Conservation (phyloP, 805 yeast genomes). For the Candida ponderosae region DNA sequence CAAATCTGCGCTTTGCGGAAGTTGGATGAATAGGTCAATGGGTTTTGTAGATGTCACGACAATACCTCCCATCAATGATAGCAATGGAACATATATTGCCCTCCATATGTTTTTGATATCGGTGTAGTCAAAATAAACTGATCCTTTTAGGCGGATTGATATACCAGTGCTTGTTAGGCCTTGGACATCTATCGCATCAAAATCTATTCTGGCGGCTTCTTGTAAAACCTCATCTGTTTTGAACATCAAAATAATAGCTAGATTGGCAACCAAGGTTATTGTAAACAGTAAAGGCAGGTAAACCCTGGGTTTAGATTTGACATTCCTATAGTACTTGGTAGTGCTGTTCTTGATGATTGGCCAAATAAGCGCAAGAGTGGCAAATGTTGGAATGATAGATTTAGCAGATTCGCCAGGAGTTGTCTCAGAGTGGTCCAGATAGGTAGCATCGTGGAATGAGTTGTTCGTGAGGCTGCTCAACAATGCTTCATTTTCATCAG, state of each 20-base stretch:
- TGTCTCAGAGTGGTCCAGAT: too few relatives aligned
- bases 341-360: not conserved
- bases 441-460: too few relatives aligned
- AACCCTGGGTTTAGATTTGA: not conserved
- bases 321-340: not conserved
- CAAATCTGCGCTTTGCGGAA: conserved; percentile 4
- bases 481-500: too few relatives aligned
- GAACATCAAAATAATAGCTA: not conserved
- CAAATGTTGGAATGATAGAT: not conserved
- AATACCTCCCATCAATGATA: conserved; percentile 2
- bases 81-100: conserved; percentile 3
- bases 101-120: conserved; percentile 5
- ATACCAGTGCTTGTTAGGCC: conserved; percentile 11
- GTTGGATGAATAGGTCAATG: conserved; percentile 6
- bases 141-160: conserved; percentile 3
- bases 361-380: not conserved
- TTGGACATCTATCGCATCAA: conserved; percentile 4
- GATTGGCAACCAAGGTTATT: not conserved
- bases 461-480: too few relatives aligned
- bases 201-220: conserved; percentile 2
- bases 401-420: not conserved
- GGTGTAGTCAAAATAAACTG: conserved; percentile 11
- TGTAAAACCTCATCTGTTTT: conserved; percentile 1
- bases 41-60: conserved; percentile 3
- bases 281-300: not conserved